A percentile compares a stretch with the other conserved stretches of the same genome.
phyloP scores from a whole-genome alignment of 2,329 filamentous ascomycete genomes.

The Colletotrichum ledebouriae region DNA sequence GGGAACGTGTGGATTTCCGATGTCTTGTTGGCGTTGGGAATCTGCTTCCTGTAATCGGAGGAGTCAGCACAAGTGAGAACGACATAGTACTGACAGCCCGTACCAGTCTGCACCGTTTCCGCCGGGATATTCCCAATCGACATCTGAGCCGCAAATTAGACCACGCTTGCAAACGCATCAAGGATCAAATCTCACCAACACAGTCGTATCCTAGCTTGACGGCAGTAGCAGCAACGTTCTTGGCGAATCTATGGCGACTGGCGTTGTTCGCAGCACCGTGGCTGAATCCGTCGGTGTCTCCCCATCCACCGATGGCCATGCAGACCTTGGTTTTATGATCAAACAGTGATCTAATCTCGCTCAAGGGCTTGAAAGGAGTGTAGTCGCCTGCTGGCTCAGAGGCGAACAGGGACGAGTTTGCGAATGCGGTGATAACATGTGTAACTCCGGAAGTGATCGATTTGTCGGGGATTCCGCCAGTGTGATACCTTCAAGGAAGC shows the following conservation, averaged over 20 bases:
- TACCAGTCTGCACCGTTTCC: constrained; percentile 77
- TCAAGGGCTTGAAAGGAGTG: constrained; percentile 66
- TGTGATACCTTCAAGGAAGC: constrained; percentile 55
- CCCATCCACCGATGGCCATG: constrained; percentile 77
- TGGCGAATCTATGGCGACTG: constrained; percentile 66
- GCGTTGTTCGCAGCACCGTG: constrained; percentile 61
- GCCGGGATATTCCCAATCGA: constrained; percentile 75
- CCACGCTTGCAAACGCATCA: neutral
- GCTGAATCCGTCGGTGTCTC: constrained; percentile 69
- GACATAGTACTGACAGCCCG: too few relatives aligned
- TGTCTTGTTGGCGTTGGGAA: constrained; percentile 69
- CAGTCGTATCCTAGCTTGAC: constrained; percentile 71
- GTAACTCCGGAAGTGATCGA: constrained; percentile 61
- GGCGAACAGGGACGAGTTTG: constrained; percentile 64
- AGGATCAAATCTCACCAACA: constrained; percentile 57
- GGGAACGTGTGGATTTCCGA: constrained; percentile 74
- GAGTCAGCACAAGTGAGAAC: too few relatives aligned
- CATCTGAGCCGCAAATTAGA: constrained; percentile 56
- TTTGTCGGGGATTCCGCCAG: constrained; percentile 51
- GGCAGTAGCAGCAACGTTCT: constrained; percentile 68
- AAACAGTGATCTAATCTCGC: constrained; percentile 66
- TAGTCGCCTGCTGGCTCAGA: constrained; percentile 54
- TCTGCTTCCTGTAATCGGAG: constrained; percentile 55
- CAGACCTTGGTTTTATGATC: constrained; percentile 68
- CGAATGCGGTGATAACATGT: constrained; percentile 69